Evolutionary conservation across 208 protist genomes (phyloP).

Genomic region (Crithidia brevicula): DNA sequence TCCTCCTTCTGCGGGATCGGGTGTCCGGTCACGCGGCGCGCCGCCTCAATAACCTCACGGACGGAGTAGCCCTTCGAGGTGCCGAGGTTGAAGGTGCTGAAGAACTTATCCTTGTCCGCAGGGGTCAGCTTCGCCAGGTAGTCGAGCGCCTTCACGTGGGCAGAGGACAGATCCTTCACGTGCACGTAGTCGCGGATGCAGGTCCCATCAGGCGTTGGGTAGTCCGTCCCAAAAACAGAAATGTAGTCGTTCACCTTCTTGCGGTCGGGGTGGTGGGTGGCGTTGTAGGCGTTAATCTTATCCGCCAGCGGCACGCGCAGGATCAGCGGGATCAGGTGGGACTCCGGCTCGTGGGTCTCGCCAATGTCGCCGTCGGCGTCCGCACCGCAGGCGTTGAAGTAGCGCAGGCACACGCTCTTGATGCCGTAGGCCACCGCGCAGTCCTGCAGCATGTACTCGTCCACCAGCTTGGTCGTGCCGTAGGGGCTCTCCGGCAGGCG

Average conservation of each 20-base stretch:
- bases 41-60: constrained; percentile 94
- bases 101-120: constrained; percentile 55
- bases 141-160: constrained; percentile 93
- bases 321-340: constrained; percentile 98
- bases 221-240: constrained; percentile 94
- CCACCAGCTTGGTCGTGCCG: constrained; percentile 91
- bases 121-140: constrained; percentile 57
- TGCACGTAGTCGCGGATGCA: constrained; percentile 99
- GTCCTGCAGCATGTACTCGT: constrained; percentile 95
- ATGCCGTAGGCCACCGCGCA: constrained; percentile 71
- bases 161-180: constrained; percentile 96
- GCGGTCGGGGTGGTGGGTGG: constrained; percentile 41
- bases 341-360: constrained; percentile 95
- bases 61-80: constrained; percentile 95
- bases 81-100: constrained; percentile 96
- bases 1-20: constrained; percentile 86
- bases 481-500: constrained; percentile 92
- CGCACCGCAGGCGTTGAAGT: constrained; percentile 99
- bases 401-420: constrained; percentile 94
- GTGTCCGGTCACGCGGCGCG: constrained; percentile 90
- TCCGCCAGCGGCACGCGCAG: constrained; percentile 92
- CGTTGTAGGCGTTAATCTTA: constrained; percentile 66
- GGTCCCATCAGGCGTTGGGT: constrained; percentile 95
- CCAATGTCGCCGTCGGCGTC: constrained; percentile 96
- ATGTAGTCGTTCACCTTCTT: constrained; percentile 47